Evolutionary conservation across 768 basidiomycete species (phyloP), one percentile per base, ranked within the genome.

Genomic region (Macrolepiota albuminosa): DNA sequence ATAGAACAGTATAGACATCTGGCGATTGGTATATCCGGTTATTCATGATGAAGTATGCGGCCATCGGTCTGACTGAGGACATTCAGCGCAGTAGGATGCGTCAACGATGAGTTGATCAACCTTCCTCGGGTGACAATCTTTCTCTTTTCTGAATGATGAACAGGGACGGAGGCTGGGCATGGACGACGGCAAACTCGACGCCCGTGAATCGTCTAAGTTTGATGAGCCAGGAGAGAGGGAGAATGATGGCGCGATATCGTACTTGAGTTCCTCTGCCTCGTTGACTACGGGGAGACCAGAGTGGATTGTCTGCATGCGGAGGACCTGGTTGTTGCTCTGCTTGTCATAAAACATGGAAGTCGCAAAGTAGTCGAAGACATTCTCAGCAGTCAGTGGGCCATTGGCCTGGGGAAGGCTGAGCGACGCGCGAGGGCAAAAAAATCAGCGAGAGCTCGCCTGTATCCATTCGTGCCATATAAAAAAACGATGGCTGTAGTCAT

Each of bases 381-480:
- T 91, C 64, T 90, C 84, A 2, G 79, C 71, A 8, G 88, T 85
- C 65, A 95, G 78, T 3, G 87, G 87, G 4, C 91, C 93, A 62
- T 91, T 84, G 5, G 86, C 91, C 85, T 90, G 70, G 40, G 42
- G 56, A 60, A 18, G 45, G 58, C 49, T 62, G 50, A 48, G 49
- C 57, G 33, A 45, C 45, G 29, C 29, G n/a, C 54, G 54, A 58
- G 26, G 4, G 6, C 46, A 58, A 42, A 43, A 36, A 33, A 40
- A 42, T 31, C n/a, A 24, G 4, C 36, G 39, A 52, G 29, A 21
- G 63, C 70, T 55, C 46, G 85, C 89, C 81, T 90, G 86, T 58
- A 93, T 86, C 89, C 89, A 93, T 71, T 93, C 91, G 70, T 92
- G 90, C 89, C 89, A 93, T 64, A 91, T 92, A 75, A 92, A 93